Base-by-base conservation (phyloP, 108 stramenopile genomes). In the Mayamaea pseudoterrestris region DNA sequence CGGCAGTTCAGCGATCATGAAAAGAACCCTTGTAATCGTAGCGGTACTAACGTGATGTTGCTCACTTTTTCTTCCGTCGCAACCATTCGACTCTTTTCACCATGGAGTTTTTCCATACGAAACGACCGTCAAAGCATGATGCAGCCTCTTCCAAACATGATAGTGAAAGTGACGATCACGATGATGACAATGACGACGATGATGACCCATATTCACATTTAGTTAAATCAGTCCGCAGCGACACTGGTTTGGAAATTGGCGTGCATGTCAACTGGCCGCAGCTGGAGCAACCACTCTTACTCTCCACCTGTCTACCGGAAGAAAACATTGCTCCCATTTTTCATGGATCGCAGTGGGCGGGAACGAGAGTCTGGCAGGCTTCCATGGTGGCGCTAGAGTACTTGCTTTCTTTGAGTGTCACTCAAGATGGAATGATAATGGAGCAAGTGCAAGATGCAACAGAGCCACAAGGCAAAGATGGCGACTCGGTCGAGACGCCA, bases 311-410 rank as follows among this genome's bases (percentile, higher is more conserved):
- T 12, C 47, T 90, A 20, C 48, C 65, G 34, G 71, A 67, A 53
- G 50, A 68, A 46, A 70, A 70, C 24, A 53, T 90, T 7, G 83
- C 80, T 13, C 88, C 88, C 12, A 49, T 90, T 7, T 90, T 90
- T 66, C 68, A 74, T 37, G 88, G 88, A 9, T 71, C 77, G n/a
- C 64, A 70, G 27, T 90, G 88, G 88, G 88, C 88, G 7, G 88
- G 88, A 16, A 90, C 88, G 17, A 63, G 80, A 11, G 61, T 90
- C 1, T 90, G 88, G 88, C 60, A 62, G 23, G 83, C 83, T n/a
- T 80, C 83, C 34, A 50, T 84, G 28, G 58, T 73, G 3, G 81
- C 60, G 2, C 35, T 78, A 42, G 65, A 80, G 49, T 88, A 80
- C 54, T 34, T 88, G 14, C 18, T 69, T 22, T 44, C 41, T 4